phyloP scores from a whole-genome alignment of 257 asterid genomes.

The Capsicum rhomboideum region DNA sequence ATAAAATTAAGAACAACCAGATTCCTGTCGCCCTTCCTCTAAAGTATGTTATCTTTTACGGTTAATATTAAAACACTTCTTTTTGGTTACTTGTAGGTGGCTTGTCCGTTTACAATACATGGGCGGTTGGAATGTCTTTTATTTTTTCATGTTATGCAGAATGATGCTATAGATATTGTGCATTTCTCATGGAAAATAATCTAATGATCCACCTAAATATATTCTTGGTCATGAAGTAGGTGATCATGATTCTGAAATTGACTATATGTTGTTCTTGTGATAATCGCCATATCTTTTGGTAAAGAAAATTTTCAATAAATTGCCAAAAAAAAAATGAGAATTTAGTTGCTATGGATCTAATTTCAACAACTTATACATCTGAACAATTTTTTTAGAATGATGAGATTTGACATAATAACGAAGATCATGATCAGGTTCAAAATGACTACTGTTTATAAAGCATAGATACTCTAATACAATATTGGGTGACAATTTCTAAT shows the following conservation, averaged over 20 bases:
- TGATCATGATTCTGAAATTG: not conserved
- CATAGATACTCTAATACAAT: not conserved
- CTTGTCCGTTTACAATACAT: not conserved
- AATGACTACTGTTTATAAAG: not conserved
- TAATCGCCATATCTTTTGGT: not conserved
- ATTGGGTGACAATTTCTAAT: not conserved
- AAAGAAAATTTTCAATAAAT: not conserved
- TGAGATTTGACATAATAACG: not conserved
- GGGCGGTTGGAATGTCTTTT: not conserved
- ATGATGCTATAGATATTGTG: not conserved
- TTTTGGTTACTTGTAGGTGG: not conserved
- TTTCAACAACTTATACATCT: not conserved
- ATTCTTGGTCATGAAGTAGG: not conserved
- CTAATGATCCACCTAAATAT: not conserved
- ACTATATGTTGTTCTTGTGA: not conserved
- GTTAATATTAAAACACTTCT: not conserved
- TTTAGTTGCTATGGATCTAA: not conserved
- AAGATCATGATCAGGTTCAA: not conserved
- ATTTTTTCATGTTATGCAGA: not conserved
- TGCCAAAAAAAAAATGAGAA: not conserved
- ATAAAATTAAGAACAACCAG: not conserved
- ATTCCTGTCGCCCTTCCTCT: not conserved
- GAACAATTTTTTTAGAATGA: not conserved
- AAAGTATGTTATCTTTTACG: not conserved
- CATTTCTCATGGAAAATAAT: not conserved